These are phyloP conservation scores for Heterobasidion annosum DNA, from an alignment of 1,284 basidiomycete species.

Conservation along the genomic window DNA sequence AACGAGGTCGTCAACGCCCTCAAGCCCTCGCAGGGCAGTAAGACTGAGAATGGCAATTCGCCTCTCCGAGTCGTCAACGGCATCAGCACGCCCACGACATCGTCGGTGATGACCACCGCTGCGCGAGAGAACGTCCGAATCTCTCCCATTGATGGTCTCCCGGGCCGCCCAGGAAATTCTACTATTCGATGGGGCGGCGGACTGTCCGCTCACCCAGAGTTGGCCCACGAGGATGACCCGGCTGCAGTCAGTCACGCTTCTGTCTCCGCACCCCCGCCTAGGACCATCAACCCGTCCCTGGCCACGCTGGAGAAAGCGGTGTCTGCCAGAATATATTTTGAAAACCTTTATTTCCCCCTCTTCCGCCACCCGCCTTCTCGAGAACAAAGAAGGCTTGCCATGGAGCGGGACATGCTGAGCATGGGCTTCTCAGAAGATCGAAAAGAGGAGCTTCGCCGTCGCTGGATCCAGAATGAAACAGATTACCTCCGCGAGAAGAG, in stretches of 20 bases:
- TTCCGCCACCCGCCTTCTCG: conserved; percentile 78
- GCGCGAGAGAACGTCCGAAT: conserved; percentile 55
- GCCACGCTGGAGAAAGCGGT: conserved; percentile 91
- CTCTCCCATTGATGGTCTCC: conserved; percentile 44
- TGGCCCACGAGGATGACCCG: conserved; percentile 44
- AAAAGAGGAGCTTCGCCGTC: conserved; percentile 64
- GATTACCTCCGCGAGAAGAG: conserved; percentile 82
- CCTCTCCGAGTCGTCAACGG: conserved; percentile 82
- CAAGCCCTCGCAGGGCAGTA: conserved; percentile 42
- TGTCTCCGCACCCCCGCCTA: conserved; percentile 21
- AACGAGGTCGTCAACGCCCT: conserved; percentile 72
- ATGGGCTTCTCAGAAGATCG: conserved; percentile 64
- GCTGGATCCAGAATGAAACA: conserved; percentile 84
- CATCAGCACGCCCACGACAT: conserved; percentile 54
- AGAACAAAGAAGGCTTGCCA: conserved; percentile 75
- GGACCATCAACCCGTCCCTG: conserved; percentile 71
- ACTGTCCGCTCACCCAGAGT: conserved; percentile 54
- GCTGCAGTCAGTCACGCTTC: conserved; percentile 3
- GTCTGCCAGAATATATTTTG: conserved; percentile 90
- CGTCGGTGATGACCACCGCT: conserved; percentile 60
- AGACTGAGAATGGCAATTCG: conserved; percentile 25
- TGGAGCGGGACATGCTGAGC: conserved; percentile 81
- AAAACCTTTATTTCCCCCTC: conserved; percentile 92
- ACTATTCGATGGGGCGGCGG: conserved; percentile 51
- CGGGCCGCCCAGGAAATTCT: conserved; percentile 50